Conservation (phyloP, 1,284 basidiomycete species). For the Malassezia pachydermatis region DNA sequence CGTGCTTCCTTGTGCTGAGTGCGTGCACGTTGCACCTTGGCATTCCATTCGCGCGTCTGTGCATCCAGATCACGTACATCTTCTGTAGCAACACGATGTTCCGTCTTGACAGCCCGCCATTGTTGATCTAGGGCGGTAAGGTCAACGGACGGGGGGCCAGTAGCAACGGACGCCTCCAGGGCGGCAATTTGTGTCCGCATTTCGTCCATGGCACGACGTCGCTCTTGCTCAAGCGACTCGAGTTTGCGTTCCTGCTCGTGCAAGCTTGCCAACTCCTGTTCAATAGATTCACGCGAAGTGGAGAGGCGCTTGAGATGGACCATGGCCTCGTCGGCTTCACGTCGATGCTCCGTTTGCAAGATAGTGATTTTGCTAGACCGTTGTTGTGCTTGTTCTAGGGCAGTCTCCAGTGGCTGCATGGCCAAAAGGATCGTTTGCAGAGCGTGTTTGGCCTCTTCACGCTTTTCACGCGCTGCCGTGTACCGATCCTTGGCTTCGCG, state of each 20-base stretch:
- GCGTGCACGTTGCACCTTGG: constrained; percentile 2
- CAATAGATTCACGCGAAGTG: constrained; percentile 19
- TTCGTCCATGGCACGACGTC: constrained; percentile 20
- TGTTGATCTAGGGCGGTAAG: constrained; percentile 16
- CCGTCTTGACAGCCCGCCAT: constrained; percentile 11
- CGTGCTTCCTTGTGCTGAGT: constrained; percentile 21
- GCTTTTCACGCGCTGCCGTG: constrained; percentile 10
- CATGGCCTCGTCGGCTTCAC: constrained; percentile 18
- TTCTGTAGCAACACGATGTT: constrained; percentile 17
- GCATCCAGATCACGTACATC: constrained; percentile 20
- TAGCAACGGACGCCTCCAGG: constrained; percentile 18
- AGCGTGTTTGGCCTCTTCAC: constrained; percentile 11
- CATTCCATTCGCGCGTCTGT: neutral
- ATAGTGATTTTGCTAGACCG: constrained; percentile 18
- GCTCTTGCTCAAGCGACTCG: constrained; percentile 21
- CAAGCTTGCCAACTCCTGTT: constrained; percentile 20
- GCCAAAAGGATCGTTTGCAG: neutral
- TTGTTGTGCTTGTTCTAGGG: constrained; percentile 10
- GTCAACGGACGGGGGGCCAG: constrained; percentile 20
- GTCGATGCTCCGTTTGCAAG: constrained; percentile 3
- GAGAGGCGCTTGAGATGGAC: constrained; percentile 15
- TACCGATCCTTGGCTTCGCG: constrained; percentile 23
- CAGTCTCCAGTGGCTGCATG: constrained; percentile 6
- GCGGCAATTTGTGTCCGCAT: constrained; percentile 23
- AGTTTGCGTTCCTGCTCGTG: constrained; percentile 21